Conservation (phyloP, 2,329 filamentous ascomycete species). For the Trichoderma sp. region DNA sequence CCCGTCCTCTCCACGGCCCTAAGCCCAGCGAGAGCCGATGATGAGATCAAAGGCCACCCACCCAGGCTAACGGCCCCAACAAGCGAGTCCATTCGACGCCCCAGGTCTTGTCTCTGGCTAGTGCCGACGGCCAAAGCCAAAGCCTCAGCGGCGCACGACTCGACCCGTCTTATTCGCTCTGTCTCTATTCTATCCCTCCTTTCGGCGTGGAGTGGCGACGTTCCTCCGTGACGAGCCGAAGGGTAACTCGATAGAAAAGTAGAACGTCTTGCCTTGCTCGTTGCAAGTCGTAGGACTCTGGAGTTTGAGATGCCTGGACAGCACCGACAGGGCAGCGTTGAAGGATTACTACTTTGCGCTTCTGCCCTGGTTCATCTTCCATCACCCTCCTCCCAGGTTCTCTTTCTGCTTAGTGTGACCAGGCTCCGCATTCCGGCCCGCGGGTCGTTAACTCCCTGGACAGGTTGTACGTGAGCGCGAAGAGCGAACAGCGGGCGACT, state of each 20-base stretch:
- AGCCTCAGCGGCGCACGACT: slow-evolving; percentile 9
- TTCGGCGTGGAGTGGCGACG: slow-evolving; percentile 9
- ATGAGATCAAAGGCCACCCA: slow-evolving; percentile 3
- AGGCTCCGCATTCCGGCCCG: slow-evolving; percentile 27
- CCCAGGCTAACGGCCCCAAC: not conserved
- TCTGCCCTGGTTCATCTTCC: slow-evolving; percentile 3
- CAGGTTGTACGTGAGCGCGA: slow-evolving; percentile 11
- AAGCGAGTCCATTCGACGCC: no score
- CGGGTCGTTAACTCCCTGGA: slow-evolving; percentile 6
- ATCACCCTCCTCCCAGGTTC: slow-evolving; percentile 5
- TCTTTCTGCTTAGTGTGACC: slow-evolving; percentile 16
- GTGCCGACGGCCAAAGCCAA: not conserved
- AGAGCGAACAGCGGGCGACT: slow-evolving; percentile 17
- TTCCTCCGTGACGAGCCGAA: slow-evolving; percentile 15
- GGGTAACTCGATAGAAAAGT: not conserved
- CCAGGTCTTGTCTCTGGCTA: no score
- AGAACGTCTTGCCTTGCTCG: not conserved
- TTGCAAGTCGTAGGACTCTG: not conserved
- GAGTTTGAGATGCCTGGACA: not conserved
- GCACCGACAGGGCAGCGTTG: not conserved
- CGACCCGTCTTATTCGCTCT: slow-evolving; percentile 18
- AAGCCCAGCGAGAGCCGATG: slow-evolving; percentile 23
- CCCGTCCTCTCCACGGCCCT: not conserved
- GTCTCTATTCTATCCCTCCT: not conserved
- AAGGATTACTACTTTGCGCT: not conserved